Evolutionary conservation across 345 rosid genomes (phyloP), one percentile per base, ranked within the genome.

Genomic region (Eucalyptus rudis): DNA sequence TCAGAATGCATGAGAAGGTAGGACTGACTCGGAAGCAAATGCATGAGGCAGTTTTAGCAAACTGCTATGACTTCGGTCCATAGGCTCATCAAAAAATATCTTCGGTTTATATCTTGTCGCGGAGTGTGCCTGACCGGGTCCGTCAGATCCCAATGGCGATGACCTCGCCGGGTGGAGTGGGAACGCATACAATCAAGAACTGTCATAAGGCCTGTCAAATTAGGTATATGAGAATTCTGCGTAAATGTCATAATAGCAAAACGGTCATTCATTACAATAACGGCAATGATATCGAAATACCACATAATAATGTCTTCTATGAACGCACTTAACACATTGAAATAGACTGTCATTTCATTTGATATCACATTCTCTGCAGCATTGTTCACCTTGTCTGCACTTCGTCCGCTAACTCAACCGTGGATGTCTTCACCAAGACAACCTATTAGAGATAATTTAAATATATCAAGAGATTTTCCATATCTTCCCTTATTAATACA

Each of bases 311-410:
- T 52, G 10, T 52, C 25, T 20, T 20, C 58, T 52, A 52, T 52
- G 58, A 7, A 0, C 0, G 0, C 58, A 19, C 58, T 10, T 19
- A 52, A 52, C 0, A 52, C 25, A 20, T 52, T 3, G 10, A 52
- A 52, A 52, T 52, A 52, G 25, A 20, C 25, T 0, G 0, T 52
- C 58, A 52, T 20, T 52, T 7, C 0, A 52, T 52, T 52, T 52
- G 25, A 52, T 20, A 52, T 52, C 58, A 52, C 58, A 52, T 52
- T 52, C 10, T 19, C 58, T 0, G 0, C 0, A 0, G 25, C 25
- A 20, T 0, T 1, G 10, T 20, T 52, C 0, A 0, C n/a, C n/a
- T 29, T 3, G 2, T 29, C 33, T 62, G 0, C 0, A 56, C 62
- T 56, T 56, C 3, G 13, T 56, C 62, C 0, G 13, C 13, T 56